Evolutionary conservation across 768 basidiomycete genomes (phyloP).

Genomic region (Omphalotus guepiniiformis): DNA sequence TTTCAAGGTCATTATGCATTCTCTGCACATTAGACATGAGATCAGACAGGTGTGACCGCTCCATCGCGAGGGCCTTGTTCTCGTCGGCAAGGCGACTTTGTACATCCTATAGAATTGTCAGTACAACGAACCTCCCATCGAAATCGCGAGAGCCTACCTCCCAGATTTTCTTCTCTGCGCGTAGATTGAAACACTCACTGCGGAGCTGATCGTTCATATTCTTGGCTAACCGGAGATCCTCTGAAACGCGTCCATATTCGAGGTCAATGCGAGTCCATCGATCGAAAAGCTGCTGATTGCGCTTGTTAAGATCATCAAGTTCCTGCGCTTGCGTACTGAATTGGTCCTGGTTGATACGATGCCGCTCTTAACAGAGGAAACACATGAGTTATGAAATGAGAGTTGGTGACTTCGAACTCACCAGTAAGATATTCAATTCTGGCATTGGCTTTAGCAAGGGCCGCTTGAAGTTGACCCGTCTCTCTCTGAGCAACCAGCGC

Average conservation of each 20-base stretch:
- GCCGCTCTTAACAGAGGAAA: slow-evolving; percentile 46
- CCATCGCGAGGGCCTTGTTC: slow-evolving; percentile 73
- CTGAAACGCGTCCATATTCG: slow-evolving; percentile 62
- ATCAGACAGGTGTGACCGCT: slow-evolving; percentile 82
- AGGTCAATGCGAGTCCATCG: slow-evolving; percentile 74
- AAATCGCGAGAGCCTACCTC: slow-evolving; percentile 67
- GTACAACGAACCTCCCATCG: no score
- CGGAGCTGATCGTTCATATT: slow-evolving; percentile 70
- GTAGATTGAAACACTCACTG: slow-evolving; percentile 82
- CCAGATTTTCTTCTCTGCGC: slow-evolving; percentile 93
- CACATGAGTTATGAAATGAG: not conserved
- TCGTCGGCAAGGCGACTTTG: slow-evolving; percentile 82
- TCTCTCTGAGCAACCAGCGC: slow-evolving; percentile 62
- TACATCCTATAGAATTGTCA: slow-evolving; percentile 48
- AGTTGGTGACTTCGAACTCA: not conserved
- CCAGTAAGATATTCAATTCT: slow-evolving; percentile 77
- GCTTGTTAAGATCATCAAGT: slow-evolving; percentile 59
- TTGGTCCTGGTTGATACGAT: slow-evolving; percentile 69
- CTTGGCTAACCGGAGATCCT: slow-evolving; percentile 58
- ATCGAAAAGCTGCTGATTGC: slow-evolving; percentile 70
- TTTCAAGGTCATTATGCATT: slow-evolving; percentile 86
- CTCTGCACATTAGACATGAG: slow-evolving; percentile 87
- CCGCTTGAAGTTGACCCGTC: slow-evolving; percentile 55
- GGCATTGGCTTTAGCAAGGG: slow-evolving; percentile 80
- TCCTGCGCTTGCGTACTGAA: slow-evolving; percentile 58